phyloP scores from a whole-genome alignment of 1,284 basidiomycete species.

The Sutorius eximius region DNA sequence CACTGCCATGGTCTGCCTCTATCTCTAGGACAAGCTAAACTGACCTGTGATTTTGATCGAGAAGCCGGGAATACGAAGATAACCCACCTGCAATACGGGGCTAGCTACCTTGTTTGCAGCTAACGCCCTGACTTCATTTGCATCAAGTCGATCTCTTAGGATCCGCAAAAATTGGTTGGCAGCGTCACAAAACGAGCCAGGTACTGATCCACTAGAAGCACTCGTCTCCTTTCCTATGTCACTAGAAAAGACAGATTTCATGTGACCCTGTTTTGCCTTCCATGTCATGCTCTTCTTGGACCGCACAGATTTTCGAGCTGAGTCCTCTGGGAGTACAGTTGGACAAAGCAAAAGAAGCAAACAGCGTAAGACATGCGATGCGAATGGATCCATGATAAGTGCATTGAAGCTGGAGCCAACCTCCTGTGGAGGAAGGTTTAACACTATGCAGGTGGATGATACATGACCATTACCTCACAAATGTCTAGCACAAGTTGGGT shows the following conservation, averaged over 20 bases:
- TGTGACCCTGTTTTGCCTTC: slow-evolving; percentile 71
- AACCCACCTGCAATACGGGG: slow-evolving; percentile 74
- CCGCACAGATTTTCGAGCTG: slow-evolving; percentile 46
- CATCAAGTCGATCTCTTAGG: slow-evolving; percentile 55
- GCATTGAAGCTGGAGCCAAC: slow-evolving; percentile 59
- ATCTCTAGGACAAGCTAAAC: slow-evolving; percentile 76
- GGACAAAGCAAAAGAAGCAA: slow-evolving; percentile 76
- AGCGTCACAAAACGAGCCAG: slow-evolving; percentile 51
- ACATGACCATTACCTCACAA: slow-evolving; percentile 55
- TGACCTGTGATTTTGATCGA: neutral
- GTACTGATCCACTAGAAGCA: slow-evolving; percentile 36
- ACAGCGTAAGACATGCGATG: slow-evolving; percentile 83
- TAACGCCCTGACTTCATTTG: slow-evolving; percentile 79
- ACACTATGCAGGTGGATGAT: neutral
- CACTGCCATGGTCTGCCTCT: slow-evolving; percentile 65
- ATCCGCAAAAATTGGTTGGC: slow-evolving; percentile 55
- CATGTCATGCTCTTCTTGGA: slow-evolving; percentile 78
- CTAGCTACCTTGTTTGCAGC: slow-evolving; percentile 82
- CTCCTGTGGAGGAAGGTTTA: slow-evolving; percentile 51
- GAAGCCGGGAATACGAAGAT: neutral
- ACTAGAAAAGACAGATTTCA: slow-evolving; percentile 68
- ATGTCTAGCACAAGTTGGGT: slow-evolving; percentile 65
- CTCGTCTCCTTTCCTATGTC: slow-evolving; percentile 44
- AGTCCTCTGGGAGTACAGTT: slow-evolving; percentile 41
- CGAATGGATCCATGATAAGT: slow-evolving; percentile 81